Percentiles rank a stretch among this genome's conserved stretches.
Conservation (phyloP, 257 asterid species). For the Pogostemon cablin region DNA sequence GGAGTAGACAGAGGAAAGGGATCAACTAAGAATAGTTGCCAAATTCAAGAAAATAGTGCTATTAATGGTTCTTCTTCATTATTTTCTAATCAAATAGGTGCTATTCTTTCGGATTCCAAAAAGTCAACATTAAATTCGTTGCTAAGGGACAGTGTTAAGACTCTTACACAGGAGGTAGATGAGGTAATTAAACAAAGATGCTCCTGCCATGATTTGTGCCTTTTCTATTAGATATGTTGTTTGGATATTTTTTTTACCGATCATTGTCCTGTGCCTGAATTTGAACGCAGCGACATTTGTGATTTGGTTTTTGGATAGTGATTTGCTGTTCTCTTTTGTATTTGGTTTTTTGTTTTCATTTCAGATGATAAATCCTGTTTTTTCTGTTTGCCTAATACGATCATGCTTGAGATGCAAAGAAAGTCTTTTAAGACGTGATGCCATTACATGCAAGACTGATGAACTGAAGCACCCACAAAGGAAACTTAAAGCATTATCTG, state of each 20-base stretch:
- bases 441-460: constrained; percentile 32
- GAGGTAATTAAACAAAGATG: constrained; percentile 52
- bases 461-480: constrained; percentile 41
- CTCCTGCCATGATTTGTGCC: background rate
- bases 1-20: constrained; percentile 33
- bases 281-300: background rate
- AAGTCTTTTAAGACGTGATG: constrained; percentile 38
- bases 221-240: background rate
- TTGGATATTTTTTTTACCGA: background rate
- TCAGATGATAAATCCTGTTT: constrained; percentile 66
- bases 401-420: constrained; percentile 56
- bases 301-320: background rate
- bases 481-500: constrained; percentile 49
- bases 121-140: constrained; percentile 58
- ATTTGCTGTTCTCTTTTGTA: background rate
- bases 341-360: background rate
- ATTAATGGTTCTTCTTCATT: constrained; percentile 37
- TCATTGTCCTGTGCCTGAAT: constrained; percentile 10
- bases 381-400: constrained; percentile 53
- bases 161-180: constrained; percentile 69
- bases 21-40: constrained; percentile 31
- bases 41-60: constrained; percentile 19
- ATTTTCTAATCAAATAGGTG: constrained; percentile 64
- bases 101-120: constrained; percentile 52
- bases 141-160: constrained; percentile 59